These are phyloP conservation scores for Candida pseudocylindracea DNA, from an alignment of 1,139 yeast species.

Conservation along the genomic window DNA sequence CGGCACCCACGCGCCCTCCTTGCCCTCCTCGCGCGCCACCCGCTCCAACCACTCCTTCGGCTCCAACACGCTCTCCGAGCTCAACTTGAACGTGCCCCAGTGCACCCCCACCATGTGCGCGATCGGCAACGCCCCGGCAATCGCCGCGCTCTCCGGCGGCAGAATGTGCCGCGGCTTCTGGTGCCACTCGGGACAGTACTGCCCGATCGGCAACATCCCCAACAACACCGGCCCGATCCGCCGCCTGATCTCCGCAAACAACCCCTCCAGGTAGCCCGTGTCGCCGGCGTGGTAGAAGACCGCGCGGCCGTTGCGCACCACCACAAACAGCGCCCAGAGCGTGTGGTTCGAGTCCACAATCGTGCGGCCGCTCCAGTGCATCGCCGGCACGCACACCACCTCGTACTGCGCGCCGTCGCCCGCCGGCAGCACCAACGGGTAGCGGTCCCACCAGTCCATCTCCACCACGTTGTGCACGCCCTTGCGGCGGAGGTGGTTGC, in stretches of 20 bases:
- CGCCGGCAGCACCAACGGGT: slow-evolving; percentile 15
- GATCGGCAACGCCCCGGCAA: slow-evolving; percentile 41
- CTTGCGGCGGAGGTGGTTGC: slow-evolving; percentile 27
- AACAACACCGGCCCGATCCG: slow-evolving; percentile 42
- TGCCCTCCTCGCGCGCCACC: slow-evolving; percentile 7
- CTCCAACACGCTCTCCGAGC: slow-evolving; percentile 73
- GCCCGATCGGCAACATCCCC: slow-evolving; percentile 81
- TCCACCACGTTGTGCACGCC: slow-evolving; percentile 41
- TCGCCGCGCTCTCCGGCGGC: slow-evolving; percentile 53
- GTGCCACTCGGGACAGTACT: slow-evolving; percentile 90
- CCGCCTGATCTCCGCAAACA: slow-evolving; percentile 41
- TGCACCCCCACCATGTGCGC: slow-evolving; percentile 66
- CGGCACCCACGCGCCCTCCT: slow-evolving; percentile 1
- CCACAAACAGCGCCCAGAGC: slow-evolving; percentile 72
- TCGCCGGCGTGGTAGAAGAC: slow-evolving; percentile 84
- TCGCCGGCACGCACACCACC: slow-evolving; percentile 77
- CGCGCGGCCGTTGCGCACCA: slow-evolving; percentile 44
- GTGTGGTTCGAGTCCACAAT: slow-evolving; percentile 59
- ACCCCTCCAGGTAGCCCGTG: slow-evolving; percentile 62
- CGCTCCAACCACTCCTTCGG: slow-evolving; percentile 28
- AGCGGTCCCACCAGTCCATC: slow-evolving; percentile 83
- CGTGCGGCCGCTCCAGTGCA: slow-evolving; percentile 93
- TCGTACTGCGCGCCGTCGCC: slow-evolving; percentile 28
- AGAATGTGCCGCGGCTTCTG: slow-evolving; percentile 74
- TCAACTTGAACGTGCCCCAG: slow-evolving; percentile 86